A percentile compares a stretch with the other conserved stretches of the same genome.
phyloP scores from a whole-genome alignment of 1,284 basidiomycete genomes.

The Prillingera fragicola region DNA sequence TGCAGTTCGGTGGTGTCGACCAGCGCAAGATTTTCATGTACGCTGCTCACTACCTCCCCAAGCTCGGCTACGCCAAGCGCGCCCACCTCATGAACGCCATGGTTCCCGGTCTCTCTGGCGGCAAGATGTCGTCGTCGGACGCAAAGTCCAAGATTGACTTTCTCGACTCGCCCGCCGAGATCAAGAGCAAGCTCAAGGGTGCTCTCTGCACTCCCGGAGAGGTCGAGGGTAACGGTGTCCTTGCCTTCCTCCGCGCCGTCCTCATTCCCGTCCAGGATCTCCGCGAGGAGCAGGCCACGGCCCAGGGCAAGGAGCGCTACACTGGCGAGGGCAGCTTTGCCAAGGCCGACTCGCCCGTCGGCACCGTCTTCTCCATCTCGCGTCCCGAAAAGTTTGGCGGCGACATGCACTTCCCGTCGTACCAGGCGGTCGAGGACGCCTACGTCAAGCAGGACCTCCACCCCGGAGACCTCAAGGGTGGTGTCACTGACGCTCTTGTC shows the following conservation, averaged over 20 bases:
- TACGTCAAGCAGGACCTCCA: constrained; percentile 75
- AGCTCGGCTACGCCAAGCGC: constrained; percentile 87
- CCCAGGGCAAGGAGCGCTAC: constrained; percentile 31
- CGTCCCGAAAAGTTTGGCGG: constrained; percentile 81
- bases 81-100: constrained; percentile 98
- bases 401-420: constrained; percentile 66
- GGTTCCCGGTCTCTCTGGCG: constrained; percentile 90
- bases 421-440: constrained; percentile 65
- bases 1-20: constrained; percentile 97
- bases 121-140: constrained; percentile 99
- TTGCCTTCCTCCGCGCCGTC: constrained; percentile 83
- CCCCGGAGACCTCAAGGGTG: constrained; percentile 83
- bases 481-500: constrained; percentile 72
- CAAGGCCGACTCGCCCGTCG: constrained; percentile 64
- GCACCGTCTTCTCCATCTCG: constrained; percentile 73
- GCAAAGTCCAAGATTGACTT: constrained; percentile 97
- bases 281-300: constrained; percentile 55
- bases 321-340: constrained; percentile 55
- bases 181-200: constrained; percentile 83
- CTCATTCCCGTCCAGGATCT: constrained; percentile 81
- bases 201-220: constrained; percentile 97
- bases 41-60: constrained; percentile 89
- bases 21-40: constrained; percentile 99
- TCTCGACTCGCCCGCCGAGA: constrained; percentile 75
- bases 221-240: constrained; percentile 79